Evolutionary conservation across 2,329 filamentous ascomycete genomes (phyloP).

Genomic region (Sarocladiaceae sp.): DNA sequence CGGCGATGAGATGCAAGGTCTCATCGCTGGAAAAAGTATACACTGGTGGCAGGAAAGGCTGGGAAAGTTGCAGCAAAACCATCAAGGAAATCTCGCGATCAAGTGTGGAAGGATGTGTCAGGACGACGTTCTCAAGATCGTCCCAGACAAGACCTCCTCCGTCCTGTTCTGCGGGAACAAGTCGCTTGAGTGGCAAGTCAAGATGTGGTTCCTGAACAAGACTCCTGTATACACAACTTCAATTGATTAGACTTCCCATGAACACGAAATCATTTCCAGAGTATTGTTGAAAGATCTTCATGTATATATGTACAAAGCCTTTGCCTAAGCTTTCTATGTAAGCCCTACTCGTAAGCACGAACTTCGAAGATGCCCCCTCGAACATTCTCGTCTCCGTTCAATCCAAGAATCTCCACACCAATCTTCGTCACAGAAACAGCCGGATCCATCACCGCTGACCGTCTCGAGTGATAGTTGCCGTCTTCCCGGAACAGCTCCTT

Average conservation of each 20-base stretch:
- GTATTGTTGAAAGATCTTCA: too few species aligned
- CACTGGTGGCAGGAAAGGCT: constrained; percentile 12
- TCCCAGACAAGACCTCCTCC: not conserved
- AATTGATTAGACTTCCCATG: too few species aligned
- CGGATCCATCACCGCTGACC: constrained; percentile 13
- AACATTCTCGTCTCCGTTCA: constrained; percentile 17
- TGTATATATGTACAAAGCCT: too few species aligned
- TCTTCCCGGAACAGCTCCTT: constrained; percentile 15
- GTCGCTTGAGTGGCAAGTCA: constrained; percentile 19
- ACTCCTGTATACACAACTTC: constrained; percentile 2
- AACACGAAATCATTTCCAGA: too few species aligned
- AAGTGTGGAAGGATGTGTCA: constrained; percentile 10
- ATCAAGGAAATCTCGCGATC: constrained; percentile 6
- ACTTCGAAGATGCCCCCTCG: constrained; percentile 19
- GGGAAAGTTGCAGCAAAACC: not conserved
- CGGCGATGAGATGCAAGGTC: constrained; percentile 11
- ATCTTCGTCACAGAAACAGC: constrained; percentile 9
- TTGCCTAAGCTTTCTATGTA: too few species aligned
- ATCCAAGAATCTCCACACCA: constrained; percentile 17
- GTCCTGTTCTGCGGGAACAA: constrained; percentile 19
- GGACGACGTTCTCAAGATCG: constrained; percentile 4
- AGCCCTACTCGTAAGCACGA: constrained; percentile 17
- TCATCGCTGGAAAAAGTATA: constrained; percentile 10
- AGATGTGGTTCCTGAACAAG: constrained; percentile 16
- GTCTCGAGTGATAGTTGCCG: constrained; percentile 16